A percentile compares a stretch with the other conserved stretches of the same genome.
phyloP scores from a whole-genome alignment of 2,329 filamentous ascomycete species.

The Geoglossum cookeanum region DNA sequence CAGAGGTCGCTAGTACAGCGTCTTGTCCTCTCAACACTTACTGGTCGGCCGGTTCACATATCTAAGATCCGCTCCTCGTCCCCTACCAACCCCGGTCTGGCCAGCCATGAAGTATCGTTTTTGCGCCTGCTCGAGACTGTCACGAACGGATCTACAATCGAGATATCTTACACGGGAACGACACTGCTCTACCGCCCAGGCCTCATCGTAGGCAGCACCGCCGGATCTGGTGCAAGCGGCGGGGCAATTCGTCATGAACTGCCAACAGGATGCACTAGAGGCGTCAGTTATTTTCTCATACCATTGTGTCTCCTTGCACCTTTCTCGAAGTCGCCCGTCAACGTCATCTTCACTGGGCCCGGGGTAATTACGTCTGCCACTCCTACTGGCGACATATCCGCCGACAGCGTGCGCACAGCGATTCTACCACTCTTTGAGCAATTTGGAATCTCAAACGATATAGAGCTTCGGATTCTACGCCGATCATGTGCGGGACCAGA shows the following conservation, averaged over 20 bases:
- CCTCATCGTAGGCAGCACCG: slow-evolving; percentile 68
- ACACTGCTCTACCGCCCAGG: slow-evolving; percentile 83
- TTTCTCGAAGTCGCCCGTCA: slow-evolving; percentile 81
- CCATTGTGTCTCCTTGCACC: slow-evolving; percentile 79
- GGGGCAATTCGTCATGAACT: slow-evolving; percentile 69
- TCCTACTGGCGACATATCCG: slow-evolving; percentile 65
- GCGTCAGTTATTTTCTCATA: slow-evolving; percentile 80
- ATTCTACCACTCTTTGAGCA: slow-evolving; percentile 76
- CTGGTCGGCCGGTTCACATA: slow-evolving; percentile 74
- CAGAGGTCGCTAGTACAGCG: slow-evolving; percentile 69
- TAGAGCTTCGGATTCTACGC: slow-evolving; percentile 67
- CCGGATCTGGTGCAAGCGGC: slow-evolving; percentile 50
- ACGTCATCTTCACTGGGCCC: slow-evolving; percentile 72
- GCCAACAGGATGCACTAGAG: slow-evolving; percentile 56
- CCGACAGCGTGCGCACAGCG: slow-evolving; percentile 84
- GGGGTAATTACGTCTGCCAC: slow-evolving; percentile 86
- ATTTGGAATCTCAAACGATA: slow-evolving; percentile 72
- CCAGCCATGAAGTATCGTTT: slow-evolving; percentile 86
- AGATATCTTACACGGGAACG: slow-evolving; percentile 92
- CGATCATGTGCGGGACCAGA: slow-evolving; percentile 59
- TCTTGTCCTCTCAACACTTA: slow-evolving; percentile 77
- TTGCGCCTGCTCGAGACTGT: slow-evolving; percentile 83
- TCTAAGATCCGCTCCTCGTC: slow-evolving; percentile 83
- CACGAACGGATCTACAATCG: slow-evolving; percentile 87
- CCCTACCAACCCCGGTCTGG: slow-evolving; percentile 70